Conservation (phyloP, 2,329 filamentous ascomycete genomes). For the Geosmithia putterillii region DNA sequence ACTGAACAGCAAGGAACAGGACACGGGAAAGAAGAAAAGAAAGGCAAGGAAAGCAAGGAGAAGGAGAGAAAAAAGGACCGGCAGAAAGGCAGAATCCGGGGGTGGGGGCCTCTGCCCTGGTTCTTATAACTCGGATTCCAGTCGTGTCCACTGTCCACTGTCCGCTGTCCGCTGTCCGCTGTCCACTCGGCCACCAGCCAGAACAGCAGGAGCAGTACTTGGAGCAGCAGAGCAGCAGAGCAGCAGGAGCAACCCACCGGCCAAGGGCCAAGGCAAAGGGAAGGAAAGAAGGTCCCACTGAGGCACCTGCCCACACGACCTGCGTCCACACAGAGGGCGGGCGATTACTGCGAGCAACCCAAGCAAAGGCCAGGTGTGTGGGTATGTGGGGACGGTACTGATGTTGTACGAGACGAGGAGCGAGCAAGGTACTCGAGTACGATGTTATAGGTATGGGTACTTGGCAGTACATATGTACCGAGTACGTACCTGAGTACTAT, state of each 20-base stretch:
- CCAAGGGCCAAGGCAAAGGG: background rate
- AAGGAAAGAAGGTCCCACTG: too few species aligned
- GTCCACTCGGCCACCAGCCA: too few species aligned
- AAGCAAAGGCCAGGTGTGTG: background rate
- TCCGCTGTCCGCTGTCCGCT: too few species aligned
- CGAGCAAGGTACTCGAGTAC: too few species aligned
- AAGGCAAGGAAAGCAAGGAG: background rate
- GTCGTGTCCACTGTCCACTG: too few species aligned
- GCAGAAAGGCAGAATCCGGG: constrained; percentile 1
- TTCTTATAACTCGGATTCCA: background rate
- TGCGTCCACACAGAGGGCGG: background rate
- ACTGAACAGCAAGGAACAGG: background rate
- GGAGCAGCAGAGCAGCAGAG: too few species aligned
- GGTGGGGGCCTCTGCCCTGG: constrained; percentile 1
- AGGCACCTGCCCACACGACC: too few species aligned
- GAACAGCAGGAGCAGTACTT: too few species aligned
- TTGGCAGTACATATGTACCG: too few species aligned
- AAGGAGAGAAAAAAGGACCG: background rate
- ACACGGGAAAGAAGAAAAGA: background rate
- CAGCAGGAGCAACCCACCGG: background rate
- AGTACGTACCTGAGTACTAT: background rate
- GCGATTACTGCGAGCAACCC: background rate
- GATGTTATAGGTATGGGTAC: too few species aligned
- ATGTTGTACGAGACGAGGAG: too few species aligned
- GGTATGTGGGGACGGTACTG: too few species aligned